A percentile compares a stretch with the other conserved stretches of the same genome.
phyloP scores from a whole-genome alignment of 2,329 filamentous ascomycete species.

The Colletotrichum karsti region DNA sequence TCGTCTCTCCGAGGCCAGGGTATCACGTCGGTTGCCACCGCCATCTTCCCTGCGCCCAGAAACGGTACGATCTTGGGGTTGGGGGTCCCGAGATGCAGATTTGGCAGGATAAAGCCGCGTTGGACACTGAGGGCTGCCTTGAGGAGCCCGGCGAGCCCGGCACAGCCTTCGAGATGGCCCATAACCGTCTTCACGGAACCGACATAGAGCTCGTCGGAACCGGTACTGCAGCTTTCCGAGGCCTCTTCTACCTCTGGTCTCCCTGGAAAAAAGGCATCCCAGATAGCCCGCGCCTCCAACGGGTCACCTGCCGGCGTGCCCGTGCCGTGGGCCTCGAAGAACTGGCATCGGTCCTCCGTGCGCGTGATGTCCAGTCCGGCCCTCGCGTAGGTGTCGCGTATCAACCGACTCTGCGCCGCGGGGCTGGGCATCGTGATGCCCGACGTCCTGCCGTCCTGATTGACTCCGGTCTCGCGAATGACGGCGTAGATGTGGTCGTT shows the following conservation, averaged over 20 bases:
- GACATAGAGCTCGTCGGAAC: conserved; percentile 19
- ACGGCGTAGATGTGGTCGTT: conserved; percentile 35
- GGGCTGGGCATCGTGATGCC: conserved; percentile 46
- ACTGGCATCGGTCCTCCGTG: conserved; percentile 19
- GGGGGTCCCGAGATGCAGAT: conserved; percentile 37
- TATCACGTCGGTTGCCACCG: conserved; percentile 20
- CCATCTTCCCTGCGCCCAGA: conserved; percentile 21
- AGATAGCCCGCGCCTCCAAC: conserved; percentile 42
- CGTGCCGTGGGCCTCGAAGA: conserved; percentile 46
- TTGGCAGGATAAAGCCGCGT: conserved; percentile 36
- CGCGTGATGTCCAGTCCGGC: conserved; percentile 18
- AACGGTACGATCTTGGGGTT: conserved; percentile 38
- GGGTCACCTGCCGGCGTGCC: conserved; percentile 49
- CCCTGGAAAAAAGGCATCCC: conserved; percentile 8
- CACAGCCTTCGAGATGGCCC: conserved; percentile 37
- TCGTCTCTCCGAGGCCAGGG: conserved; percentile 31
- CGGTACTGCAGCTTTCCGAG: not conserved
- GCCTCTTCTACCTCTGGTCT: too few species aligned
- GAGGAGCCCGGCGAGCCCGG: conserved; percentile 37
- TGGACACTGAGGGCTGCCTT: conserved; percentile 33
- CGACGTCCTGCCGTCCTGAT: not conserved
- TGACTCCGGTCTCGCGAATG: conserved; percentile 31
- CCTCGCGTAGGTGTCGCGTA: conserved; percentile 35
- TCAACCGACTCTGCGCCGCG: conserved; percentile 36
- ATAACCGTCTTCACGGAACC: conserved; percentile 39